Evolutionary conservation across 345 rosid genomes (phyloP), one percentile per base, ranked within the genome.

Genomic region (Gynandropsis gynandra): DNA sequence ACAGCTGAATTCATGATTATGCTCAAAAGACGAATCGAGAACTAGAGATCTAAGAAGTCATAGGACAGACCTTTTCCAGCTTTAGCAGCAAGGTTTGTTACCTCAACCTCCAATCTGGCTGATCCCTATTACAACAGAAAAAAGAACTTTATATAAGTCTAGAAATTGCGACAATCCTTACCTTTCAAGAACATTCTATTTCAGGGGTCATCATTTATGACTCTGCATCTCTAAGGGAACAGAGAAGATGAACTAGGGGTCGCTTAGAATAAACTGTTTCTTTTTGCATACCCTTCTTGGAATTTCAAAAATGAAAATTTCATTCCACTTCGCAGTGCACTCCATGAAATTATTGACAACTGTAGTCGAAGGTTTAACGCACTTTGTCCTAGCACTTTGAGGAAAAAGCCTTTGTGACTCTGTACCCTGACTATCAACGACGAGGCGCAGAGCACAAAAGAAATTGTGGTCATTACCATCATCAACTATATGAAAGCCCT

Each of bases 351-450:
- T 69, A 48, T 58, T 57, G 36, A 44, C 47, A 55, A 61, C 52
- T 40, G 72, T 54, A 65, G 78, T 67, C n/a, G 70, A 59, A 61
- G 95, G 95, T 75, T 79, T 87, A 52, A 80, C 88, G 43, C 96
- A 92, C 78, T 81, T 92, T 54, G 98, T 92, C 84, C 98, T 80
- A 27, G 89, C 98, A 77, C 96, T 92, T 72, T 87, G 96, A 43
- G 98, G 96, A 67, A 82, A 85, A 64, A 77, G 77, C 66, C 78
- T 92, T 70, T 82, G 98, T 66, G 87, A 87, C 53, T 92, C 98
- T 34, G 85, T 67, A 64, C 82, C 77, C 63, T 74, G 84, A 67
- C 73, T 75, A 71, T 82, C 92, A 64, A 82, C 75, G 47, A 82
- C 81, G 33, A 92, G 83, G 48, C 97, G 95, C 63, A 87, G 70